These are phyloP conservation scores for Talaromyces sp. DNA, from an alignment of 2,329 filamentous ascomycete species.

Conservation along the genomic window DNA sequence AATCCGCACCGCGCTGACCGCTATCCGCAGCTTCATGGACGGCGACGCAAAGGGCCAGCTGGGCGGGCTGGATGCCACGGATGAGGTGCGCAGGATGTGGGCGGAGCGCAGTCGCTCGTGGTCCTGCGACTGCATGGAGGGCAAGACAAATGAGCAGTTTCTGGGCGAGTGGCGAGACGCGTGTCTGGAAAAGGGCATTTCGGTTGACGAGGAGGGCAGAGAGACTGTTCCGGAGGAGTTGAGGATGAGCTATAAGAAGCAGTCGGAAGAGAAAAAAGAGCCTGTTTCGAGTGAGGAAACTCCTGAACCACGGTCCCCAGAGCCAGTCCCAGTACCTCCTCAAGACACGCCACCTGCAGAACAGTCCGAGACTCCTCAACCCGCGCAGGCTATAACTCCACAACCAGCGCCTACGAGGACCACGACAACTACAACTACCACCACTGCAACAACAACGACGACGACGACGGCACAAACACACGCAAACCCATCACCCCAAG, in stretches of 20 bases:
- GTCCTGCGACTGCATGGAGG: slow-evolving; percentile 62
- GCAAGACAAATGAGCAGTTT: slow-evolving; percentile 65
- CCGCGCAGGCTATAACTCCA: slow-evolving; percentile 7
- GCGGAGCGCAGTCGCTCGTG: slow-evolving; percentile 63
- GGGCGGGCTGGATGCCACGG: slow-evolving; percentile 75
- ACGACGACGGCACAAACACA: not conserved
- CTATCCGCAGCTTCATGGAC: slow-evolving; percentile 87
- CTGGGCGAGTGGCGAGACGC: slow-evolving; percentile 64
- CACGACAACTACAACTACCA: slow-evolving; percentile 38
- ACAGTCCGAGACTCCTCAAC: not conserved
- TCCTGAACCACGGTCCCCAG: not conserved
- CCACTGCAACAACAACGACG: not conserved
- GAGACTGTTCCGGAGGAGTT: slow-evolving; percentile 42
- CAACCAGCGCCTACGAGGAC: slow-evolving; percentile 14
- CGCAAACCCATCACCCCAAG: slow-evolving; percentile 18
- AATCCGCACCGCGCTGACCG: slow-evolving; percentile 76
- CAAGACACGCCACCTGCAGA: not conserved
- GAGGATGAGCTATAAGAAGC: slow-evolving; percentile 62
- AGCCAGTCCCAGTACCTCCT: slow-evolving; percentile 10
- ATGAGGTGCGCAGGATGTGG: slow-evolving; percentile 61
- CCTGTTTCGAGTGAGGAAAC: not conserved
- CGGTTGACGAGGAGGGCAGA: slow-evolving; percentile 35
- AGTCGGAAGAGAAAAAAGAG: not conserved
- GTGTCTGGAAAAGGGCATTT: slow-evolving; percentile 41
- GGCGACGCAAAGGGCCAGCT: slow-evolving; percentile 82